Base-by-base conservation (phyloP, 2,329 filamentous ascomycete genomes). In the Scedosporium apiospermum region DNA sequence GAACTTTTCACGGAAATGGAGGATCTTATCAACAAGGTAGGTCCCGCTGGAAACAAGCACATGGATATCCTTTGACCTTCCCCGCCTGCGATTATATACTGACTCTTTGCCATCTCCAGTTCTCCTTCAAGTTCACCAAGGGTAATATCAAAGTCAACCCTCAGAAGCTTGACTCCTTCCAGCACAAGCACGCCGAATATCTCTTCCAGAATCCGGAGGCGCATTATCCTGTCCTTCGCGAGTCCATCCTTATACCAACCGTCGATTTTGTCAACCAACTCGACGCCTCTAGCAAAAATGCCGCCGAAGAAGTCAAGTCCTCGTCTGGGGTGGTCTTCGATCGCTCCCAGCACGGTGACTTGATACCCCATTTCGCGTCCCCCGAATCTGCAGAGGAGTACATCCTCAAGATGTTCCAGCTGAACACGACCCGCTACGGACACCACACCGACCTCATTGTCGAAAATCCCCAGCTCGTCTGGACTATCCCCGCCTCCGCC, bases 81-180 rank as follows among this genome's bases (percentile, higher is more conserved):
- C 7, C 16, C 7, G 9, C 30, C 49, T 12, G 2, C 4, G 16
- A n/a, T 34, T 12, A 4, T 14, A 4, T 23, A 60, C 10, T 64
- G 57, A 70, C 75, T 62, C 77, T 60, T 42, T 53, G 27, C 14
- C 26, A 4, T 53, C 16, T 64, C 23, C 23, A 91, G 83, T 93
- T 97, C 71, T 86, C 87, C 57, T 81, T 96, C 66, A 92, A 91
- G 70, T 96, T 97, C 75, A 98, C 92, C 3, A 90, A 89, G 68
- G 93, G 93, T 9, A 93, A 97, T 72, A 91, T 93, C 6, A 88
- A 89, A 14, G 90, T 97, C 18, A 86, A 89, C 21, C 83, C 88
- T 60, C 85, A 87, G 58, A 99, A 98, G 71, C 81, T 98, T 16
- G 82, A 85, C 68, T 91, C 87, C 72, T 82, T 98, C 58, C 91